Percentiles rank a stretch among this genome's conserved stretches.
Conservation (phyloP, 225 moss, liverwort and hornwort genomes). For the Pseudoscleropodium purum region DNA sequence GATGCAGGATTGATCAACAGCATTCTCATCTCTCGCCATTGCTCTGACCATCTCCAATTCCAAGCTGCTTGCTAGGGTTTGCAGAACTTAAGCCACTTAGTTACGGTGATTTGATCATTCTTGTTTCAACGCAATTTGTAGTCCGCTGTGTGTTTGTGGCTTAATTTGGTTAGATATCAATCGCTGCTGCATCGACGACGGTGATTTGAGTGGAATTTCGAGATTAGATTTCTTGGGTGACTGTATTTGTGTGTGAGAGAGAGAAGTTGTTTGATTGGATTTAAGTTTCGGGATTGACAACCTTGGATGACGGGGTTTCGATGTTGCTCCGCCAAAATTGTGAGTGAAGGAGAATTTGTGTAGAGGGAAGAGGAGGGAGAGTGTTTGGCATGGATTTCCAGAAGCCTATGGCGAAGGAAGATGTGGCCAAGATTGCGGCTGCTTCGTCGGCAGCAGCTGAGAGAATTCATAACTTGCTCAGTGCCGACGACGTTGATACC, state of each 20-base stretch:
- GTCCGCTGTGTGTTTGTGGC: background rate
- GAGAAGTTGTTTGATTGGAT: background rate
- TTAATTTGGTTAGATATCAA: background rate
- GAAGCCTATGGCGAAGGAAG: constrained; percentile 25
- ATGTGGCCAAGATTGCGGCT: constrained; percentile 23
- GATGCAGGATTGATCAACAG: background rate
- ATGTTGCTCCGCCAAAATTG: background rate
- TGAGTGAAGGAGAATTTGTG: background rate
- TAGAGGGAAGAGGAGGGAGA: background rate
- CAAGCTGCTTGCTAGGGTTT: background rate
- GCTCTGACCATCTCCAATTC: background rate
- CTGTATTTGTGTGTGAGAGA: background rate
- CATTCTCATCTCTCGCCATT: background rate
- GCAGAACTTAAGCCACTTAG: background rate
- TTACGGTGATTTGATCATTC: background rate
- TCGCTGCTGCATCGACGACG: background rate
- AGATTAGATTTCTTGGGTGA: background rate
- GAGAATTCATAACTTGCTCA: constrained; percentile 31
- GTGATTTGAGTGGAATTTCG: background rate
- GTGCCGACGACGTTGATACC: constrained; percentile 36
- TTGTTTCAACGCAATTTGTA: background rate
- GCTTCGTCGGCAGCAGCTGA: constrained; percentile 40
- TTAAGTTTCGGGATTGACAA: background rate
- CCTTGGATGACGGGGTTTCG: background rate
- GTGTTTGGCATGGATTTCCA: constrained; percentile 8